Evolutionary conservation across 768 basidiomycete genomes (phyloP).

Genomic region (Hericium alpestre): DNA sequence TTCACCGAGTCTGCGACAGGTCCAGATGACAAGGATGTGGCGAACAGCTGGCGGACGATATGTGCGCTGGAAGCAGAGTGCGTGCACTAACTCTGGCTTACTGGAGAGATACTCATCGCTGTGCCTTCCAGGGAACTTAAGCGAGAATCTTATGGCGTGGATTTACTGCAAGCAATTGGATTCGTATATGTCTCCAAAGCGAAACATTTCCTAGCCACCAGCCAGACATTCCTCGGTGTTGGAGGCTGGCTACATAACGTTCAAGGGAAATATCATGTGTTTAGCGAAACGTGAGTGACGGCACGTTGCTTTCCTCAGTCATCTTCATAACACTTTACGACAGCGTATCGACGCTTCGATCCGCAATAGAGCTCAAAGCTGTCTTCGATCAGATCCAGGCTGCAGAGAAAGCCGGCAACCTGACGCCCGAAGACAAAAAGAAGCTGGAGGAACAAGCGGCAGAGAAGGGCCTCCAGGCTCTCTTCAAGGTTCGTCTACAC

Average conservation of each 20-base stretch:
- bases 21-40: conserved; percentile 58
- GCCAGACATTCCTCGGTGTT: conserved; percentile 62
- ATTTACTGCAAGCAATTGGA: conserved; percentile 76
- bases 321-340: conserved; percentile 1
- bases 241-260: conserved; percentile 92
- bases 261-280: conserved; percentile 85
- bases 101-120: not conserved
- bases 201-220: conserved; percentile 72
- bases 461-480: conserved; percentile 81
- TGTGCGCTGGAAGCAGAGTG: conserved; percentile 76
- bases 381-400: conserved; percentile 90
- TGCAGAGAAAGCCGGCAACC: conserved; percentile 75
- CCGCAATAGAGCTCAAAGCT: conserved; percentile 80
- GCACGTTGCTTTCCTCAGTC: not conserved
- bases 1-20: conserved; percentile 77
- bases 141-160: conserved; percentile 79
- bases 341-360: conserved; percentile 75
- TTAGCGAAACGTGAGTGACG: conserved; percentile 78
- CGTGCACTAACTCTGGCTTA: conserved; percentile 19
- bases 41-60: conserved; percentile 65
- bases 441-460: conserved; percentile 86
- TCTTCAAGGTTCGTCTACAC: conserved; percentile 61
- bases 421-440: conserved; percentile 68
- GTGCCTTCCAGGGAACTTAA: conserved; percentile 52
- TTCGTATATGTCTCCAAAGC: conserved; percentile 78